Percentiles rank a stretch among this genome's conserved stretches.
Conservation (phyloP, 148 eudicot species). For the Amaranthus hypochondriacus region DNA sequence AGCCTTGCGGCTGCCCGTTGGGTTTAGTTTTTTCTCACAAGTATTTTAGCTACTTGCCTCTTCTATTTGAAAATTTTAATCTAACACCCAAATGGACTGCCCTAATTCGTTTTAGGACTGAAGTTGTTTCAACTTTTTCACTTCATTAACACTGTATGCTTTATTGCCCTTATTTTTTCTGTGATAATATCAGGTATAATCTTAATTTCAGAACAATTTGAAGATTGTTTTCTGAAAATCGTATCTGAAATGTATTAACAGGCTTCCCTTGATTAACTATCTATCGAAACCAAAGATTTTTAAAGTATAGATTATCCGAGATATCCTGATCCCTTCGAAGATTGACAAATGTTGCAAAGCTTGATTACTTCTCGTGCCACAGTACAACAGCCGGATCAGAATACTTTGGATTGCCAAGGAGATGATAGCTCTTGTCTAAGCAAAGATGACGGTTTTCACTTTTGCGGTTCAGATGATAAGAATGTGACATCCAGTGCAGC, state of each 20-base stretch:
- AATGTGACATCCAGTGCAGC: slow-evolving; percentile 23
- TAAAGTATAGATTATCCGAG: slow-evolving; percentile 4
- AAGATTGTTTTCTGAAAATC: slow-evolving; percentile 1
- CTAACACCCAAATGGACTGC: background rate
- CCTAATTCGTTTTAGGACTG: background rate
- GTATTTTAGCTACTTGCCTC: no score
- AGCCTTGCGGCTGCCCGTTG: background rate
- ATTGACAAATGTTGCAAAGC: slow-evolving; percentile 14
- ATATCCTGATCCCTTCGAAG: slow-evolving; percentile 14
- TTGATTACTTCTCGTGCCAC: slow-evolving; percentile 4
- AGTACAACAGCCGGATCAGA: slow-evolving; percentile 3
- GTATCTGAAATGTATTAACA: slow-evolving; percentile 11
- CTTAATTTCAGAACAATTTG: background rate
- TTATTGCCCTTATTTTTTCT: background rate
- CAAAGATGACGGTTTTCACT: slow-evolving; percentile 22
- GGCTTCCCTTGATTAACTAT: background rate
- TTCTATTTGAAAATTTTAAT: background rate
- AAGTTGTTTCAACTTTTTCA: background rate
- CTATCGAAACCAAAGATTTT: slow-evolving; percentile 6
- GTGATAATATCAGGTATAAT: slow-evolving; percentile 1
- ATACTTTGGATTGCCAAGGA: slow-evolving; percentile 20
- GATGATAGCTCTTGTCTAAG: slow-evolving; percentile 25
- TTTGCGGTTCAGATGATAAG: slow-evolving; percentile 22
- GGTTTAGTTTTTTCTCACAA: background rate
- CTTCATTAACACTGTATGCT: background rate